phyloP scores from a whole-genome alignment of 768 basidiomycete genomes.

The Auricularia heimuer region DNA sequence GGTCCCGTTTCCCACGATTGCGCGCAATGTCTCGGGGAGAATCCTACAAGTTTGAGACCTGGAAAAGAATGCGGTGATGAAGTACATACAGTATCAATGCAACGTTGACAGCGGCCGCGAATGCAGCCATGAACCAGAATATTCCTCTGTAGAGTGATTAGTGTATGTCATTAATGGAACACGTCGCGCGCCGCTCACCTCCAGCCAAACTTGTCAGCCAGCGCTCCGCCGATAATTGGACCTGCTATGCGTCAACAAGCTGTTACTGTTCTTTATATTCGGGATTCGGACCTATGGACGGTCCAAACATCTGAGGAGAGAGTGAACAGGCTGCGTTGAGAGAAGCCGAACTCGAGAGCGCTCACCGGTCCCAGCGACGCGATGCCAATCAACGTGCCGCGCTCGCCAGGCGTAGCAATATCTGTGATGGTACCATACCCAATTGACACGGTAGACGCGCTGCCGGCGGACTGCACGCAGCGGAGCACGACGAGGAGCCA shows the following conservation, averaged over 20 bases:
- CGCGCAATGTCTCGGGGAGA: constrained; percentile 35
- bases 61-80: constrained; percentile 5
- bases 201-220: constrained; percentile 56
- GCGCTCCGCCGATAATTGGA: constrained; percentile 39
- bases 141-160: constrained; percentile 33
- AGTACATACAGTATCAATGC: constrained; percentile 37
- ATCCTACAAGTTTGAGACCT: constrained; percentile 16
- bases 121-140: constrained; percentile 53
- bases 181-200: constrained; percentile 25
- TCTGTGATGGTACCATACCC: constrained; percentile 74
- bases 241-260: constrained; percentile 24
- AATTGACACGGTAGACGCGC: constrained; percentile 55
- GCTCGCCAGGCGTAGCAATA: constrained; percentile 60
- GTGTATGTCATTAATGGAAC: neutral
- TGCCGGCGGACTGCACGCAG: constrained; percentile 69
- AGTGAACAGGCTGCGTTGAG: neutral
- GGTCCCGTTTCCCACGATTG: constrained; percentile 37
- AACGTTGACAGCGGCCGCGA: constrained; percentile 35
- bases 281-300: constrained; percentile 18
- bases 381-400: constrained; percentile 65
- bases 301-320: neutral
- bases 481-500: constrained; percentile 77
- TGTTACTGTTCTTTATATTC: no score
- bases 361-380: constrained; percentile 56
- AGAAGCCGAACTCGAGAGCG: neutral